phyloP scores from a whole-genome alignment of 2,329 filamentous ascomycete genomes.

The Calonectria pseudoturangicola region DNA sequence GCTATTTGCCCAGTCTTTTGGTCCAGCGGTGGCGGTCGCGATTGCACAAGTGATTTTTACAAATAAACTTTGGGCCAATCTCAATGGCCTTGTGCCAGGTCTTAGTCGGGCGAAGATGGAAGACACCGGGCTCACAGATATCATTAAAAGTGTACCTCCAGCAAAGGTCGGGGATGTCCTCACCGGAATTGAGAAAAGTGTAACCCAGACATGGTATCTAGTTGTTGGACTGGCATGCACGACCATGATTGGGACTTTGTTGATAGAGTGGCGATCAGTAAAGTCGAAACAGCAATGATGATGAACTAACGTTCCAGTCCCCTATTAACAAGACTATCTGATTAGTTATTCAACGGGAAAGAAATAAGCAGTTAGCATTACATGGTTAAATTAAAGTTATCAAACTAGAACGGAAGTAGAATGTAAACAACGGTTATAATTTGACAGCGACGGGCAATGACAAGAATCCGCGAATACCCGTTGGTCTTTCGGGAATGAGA shows the following conservation, averaged over 20 bases:
- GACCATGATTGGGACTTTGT: constrained; percentile 37
- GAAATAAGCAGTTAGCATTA: too few relatives aligned
- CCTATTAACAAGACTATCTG: too few relatives aligned
- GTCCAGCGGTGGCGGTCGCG: constrained; percentile 42
- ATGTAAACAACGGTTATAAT: too few relatives aligned
- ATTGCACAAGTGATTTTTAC: constrained; percentile 49
- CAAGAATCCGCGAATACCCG: too few relatives aligned
- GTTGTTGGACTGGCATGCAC: constrained; percentile 36
- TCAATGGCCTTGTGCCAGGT: not conserved
- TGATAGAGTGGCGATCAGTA: constrained; percentile 41
- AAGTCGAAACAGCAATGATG: constrained; percentile 3
- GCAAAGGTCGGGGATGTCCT: not conserved
- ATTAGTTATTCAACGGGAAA: too few relatives aligned
- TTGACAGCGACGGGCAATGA: too few relatives aligned
- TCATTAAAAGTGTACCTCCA: not conserved
- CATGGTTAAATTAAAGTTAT: too few relatives aligned
- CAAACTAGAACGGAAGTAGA: too few relatives aligned
- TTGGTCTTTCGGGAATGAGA: too few relatives aligned
- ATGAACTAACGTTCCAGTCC: too few relatives aligned
- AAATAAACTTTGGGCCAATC: constrained; percentile 37
- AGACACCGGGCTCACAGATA: constrained; percentile 28
- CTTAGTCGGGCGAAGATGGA: not conserved
- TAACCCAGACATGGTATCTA: constrained; percentile 41
- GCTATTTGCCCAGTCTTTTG: constrained; percentile 49
- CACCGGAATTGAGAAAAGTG: not conserved